Evolutionary conservation across 371 early-diverging fungal genomes (phyloP).

Genomic region (Lichtheimia ramosa): DNA sequence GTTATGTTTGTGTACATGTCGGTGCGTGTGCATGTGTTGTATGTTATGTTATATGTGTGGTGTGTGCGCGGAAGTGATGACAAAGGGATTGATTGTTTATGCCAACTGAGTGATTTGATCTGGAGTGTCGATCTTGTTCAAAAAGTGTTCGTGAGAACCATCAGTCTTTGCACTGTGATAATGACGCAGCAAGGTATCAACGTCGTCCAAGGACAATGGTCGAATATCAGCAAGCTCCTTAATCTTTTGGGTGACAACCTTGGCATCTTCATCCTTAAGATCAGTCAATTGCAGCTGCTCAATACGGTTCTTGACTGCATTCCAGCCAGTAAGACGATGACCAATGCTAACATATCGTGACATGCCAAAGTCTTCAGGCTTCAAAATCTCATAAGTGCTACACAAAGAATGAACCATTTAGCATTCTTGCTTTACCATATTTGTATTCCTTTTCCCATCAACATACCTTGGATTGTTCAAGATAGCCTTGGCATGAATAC

Average conservation of each 20-base stretch:
- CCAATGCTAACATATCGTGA: constrained; percentile 92
- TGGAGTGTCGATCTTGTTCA: constrained; percentile 26
- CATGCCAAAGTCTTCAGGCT: constrained; percentile 97
- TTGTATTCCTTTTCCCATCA: background rate
- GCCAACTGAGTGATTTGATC: constrained; percentile 19
- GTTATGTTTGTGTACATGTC: too few relatives aligned
- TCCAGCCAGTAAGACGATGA: constrained; percentile 96
- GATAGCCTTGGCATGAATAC: constrained; percentile 97
- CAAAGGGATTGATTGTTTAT: background rate
- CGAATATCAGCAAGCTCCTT: constrained; percentile 88
- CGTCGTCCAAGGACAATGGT: constrained; percentile 34
- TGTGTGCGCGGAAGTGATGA: background rate
- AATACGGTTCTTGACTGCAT: constrained; percentile 95
- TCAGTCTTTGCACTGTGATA: constrained; percentile 34
- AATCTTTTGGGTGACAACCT: constrained; percentile 88
- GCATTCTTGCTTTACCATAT: background rate
- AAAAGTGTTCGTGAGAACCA: constrained; percentile 21
- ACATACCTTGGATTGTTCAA: constrained; percentile 83
- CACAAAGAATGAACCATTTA: background rate
- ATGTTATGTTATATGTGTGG: background rate
- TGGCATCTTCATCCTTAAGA: constrained; percentile 84
- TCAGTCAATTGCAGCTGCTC: constrained; percentile 75
- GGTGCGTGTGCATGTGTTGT: background rate
- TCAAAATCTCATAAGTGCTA: constrained; percentile 89
- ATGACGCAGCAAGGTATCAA: constrained; percentile 35